These are phyloP conservation scores for Ichthyophthirius multifiliis DNA, from an alignment of 169 alveolate species.

Conservation along the genomic window DNA sequence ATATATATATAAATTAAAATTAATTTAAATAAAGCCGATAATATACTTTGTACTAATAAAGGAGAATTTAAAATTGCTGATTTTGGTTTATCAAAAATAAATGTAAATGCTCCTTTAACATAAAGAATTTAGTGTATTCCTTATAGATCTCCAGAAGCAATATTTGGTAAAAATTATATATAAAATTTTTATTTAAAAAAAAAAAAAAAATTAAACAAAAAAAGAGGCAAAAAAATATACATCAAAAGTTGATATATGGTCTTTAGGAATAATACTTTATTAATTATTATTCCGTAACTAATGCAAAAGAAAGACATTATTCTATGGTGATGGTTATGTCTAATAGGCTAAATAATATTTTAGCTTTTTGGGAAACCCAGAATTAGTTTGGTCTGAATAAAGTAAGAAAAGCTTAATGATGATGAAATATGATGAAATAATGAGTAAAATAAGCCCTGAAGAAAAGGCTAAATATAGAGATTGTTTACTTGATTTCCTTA, in stretches of 20 bases:
- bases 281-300: slow-evolving; percentile 52
- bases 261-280: slow-evolving; percentile 31
- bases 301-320: slow-evolving; percentile 34
- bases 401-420: neutral
- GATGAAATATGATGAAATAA: neutral
- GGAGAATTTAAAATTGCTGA: slow-evolving; percentile 75
- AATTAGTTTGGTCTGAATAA: slow-evolving; percentile 50
- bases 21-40: slow-evolving; percentile 70
- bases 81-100: slow-evolving; percentile 55
- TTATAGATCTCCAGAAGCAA: slow-evolving; percentile 26
- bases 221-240: slow-evolving; percentile 47
- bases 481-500: neutral
- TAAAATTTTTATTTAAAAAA: slow-evolving; percentile 42
- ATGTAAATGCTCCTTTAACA: neutral
- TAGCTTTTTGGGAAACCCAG: slow-evolving; percentile 53
- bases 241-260: slow-evolving; percentile 67
- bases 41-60: slow-evolving; percentile 52
- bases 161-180: slow-evolving; percentile 57
- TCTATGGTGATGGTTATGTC: slow-evolving; percentile 47
- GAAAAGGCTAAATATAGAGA: neutral
- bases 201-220: too few species aligned
- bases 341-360: slow-evolving; percentile 7
- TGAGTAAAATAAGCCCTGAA: neutral
- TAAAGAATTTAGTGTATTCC: neutral
- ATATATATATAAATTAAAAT: neutral